These are phyloP conservation scores for Trichoderma sp. DNA, from an alignment of 2,329 filamentous ascomycete genomes.

Conservation along the genomic window DNA sequence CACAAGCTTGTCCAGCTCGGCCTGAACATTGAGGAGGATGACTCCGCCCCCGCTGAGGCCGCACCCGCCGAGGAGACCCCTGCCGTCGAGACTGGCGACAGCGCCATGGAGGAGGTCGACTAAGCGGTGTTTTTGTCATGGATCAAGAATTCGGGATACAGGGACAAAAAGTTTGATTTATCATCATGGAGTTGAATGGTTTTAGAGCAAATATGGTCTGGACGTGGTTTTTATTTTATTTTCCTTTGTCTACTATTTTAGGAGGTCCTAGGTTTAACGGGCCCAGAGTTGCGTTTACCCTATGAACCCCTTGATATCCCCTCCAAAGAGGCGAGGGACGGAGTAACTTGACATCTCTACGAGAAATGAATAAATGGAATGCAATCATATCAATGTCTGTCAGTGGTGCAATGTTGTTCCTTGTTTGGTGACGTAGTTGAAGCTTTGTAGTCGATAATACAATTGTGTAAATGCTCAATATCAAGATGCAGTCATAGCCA, in stretches of 20 bases:
- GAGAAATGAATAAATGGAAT: constrained; percentile 40
- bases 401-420: background rate
- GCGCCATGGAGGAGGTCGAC: constrained; percentile 99
- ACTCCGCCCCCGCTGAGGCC: constrained; percentile 66
- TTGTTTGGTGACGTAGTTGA: background rate
- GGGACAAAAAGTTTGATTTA: constrained; percentile 41
- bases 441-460: background rate
- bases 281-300: constrained; percentile 33
- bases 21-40: constrained; percentile 93
- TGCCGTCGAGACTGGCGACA: constrained; percentile 71
- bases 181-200: constrained; percentile 46
- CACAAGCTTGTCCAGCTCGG: constrained; percentile 99
- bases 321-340: constrained; percentile 32
- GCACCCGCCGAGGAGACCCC: constrained; percentile 64
- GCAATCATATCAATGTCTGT: background rate
- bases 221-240: constrained; percentile 35
- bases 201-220: constrained; percentile 39
- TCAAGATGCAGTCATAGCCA: background rate
- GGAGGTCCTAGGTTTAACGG: constrained; percentile 31
- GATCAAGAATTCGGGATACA: constrained; percentile 40
- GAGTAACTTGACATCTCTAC: constrained; percentile 46
- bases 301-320: constrained; percentile 37
- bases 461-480: background rate
- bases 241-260: constrained; percentile 35
- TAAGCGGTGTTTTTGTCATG: constrained; percentile 52